Base-by-base conservation (phyloP, 805 yeast species). In the Pichia heedii region DNA sequence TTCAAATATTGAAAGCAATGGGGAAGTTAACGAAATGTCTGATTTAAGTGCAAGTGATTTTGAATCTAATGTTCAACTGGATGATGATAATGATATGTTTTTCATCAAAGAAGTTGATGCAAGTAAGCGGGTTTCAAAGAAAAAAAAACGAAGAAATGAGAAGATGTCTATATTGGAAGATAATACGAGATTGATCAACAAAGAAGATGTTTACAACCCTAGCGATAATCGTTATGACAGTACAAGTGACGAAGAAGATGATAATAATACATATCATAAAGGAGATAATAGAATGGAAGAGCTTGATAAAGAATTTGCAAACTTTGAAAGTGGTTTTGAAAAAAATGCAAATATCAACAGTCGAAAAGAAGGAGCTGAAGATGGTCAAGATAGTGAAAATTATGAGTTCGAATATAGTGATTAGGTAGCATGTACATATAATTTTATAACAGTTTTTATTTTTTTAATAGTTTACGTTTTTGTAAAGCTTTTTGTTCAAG, bases 321-420 rank as follows among this genome's bases (percentile, higher is more conserved):
- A 41, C 11, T 49, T 50, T 38, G 45, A 41, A 43, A 43, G 40
- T 22, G 47, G 42, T 24, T 29, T 27, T 33, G 34, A 22, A 26
- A 41, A 64, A 52, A 76, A 71, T 0, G 69, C 70, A 46, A 76
- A 70, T 22, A 48, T 27, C n/a, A 12, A 12, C 6, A 19, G n/a
- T 20, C 32, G 19, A 20, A 10, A n/a, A 12, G 35, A 42, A 15
- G 22, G 5, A 7, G 33, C n/a, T 11, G 22, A 13, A 9, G 38
- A 37, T 12, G 47, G 37, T 19, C 26, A 36, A 19, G 27, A 22
- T 10, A 45, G 37, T 22, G 42, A 27, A 15, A 43, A 66, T 20
- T 73, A 65, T 52, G 77, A 72, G 0, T 71, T 73, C 48, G 77
- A 70, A 37, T 68, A 67, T 42, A 63, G 66, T 49, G 68, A 64